Conservation (phyloP, 2,329 filamentous ascomycete genomes). For the Epichloe hybrida region DNA sequence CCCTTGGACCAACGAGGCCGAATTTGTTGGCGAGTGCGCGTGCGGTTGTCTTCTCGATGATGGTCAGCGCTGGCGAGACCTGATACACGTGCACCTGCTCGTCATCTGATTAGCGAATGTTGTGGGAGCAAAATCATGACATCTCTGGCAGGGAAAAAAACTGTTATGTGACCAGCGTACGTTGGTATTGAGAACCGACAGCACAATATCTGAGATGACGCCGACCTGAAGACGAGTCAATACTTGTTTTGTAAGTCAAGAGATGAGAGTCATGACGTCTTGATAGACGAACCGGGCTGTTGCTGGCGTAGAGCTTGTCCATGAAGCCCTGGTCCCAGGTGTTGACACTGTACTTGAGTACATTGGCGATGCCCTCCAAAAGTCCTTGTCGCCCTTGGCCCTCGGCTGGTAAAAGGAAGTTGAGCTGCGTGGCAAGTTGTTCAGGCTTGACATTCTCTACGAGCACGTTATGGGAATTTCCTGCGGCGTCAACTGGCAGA, state of each 20-base stretch:
- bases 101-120: background rate
- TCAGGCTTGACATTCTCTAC: constrained; percentile 49
- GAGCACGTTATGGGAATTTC: constrained; percentile 39
- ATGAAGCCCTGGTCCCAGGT: constrained; percentile 98
- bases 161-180: constrained; percentile 25
- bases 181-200: constrained; percentile 85
- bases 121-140: background rate
- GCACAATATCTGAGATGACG: constrained; percentile 69
- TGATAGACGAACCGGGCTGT: constrained; percentile 51
- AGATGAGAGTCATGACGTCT: background rate
- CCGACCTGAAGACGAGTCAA: constrained; percentile 44
- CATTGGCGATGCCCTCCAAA: constrained; percentile 52
- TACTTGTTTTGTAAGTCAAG: background rate
- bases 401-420: constrained; percentile 43
- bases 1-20: constrained; percentile 55
- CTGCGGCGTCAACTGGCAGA: constrained; percentile 25
- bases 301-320: constrained; percentile 88
- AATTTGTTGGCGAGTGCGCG: constrained; percentile 62
- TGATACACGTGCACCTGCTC: constrained; percentile 72
- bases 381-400: constrained; percentile 60
- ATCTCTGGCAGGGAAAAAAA: background rate
- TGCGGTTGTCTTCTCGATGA: constrained; percentile 77
- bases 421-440: constrained; percentile 39
- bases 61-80: constrained; percentile 75
- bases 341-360: constrained; percentile 82